Percentiles rank a stretch among this genome's conserved stretches.
Conservation (phyloP, 495 filamentous ascomycete genomes). For the Aspergillus nidulans region DNA sequence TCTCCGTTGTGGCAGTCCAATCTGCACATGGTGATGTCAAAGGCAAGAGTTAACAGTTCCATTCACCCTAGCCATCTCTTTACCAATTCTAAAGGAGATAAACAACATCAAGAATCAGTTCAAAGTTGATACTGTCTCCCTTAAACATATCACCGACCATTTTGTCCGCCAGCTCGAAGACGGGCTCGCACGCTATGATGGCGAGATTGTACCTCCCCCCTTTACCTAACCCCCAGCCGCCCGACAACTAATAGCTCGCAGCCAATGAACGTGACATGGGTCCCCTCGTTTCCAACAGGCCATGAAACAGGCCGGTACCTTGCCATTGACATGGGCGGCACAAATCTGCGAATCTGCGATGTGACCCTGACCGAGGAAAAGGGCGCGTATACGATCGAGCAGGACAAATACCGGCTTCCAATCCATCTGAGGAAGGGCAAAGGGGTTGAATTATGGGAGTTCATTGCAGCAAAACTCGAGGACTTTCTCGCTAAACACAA, state of each 20-base stretch:
- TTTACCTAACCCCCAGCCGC: not conserved
- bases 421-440: not conserved
- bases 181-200: constrained; percentile 77
- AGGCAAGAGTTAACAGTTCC: too few species aligned
- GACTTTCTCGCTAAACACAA: not conserved
- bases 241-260: constrained; percentile 29
- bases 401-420: not conserved
- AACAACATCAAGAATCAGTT: not conserved
- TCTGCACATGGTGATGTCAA: too few species aligned
- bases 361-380: constrained; percentile 74
- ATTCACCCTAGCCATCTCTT: not conserved
- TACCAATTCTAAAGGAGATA: not conserved
- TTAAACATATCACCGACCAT: constrained; percentile 60
- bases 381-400: constrained; percentile 67
- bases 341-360: constrained; percentile 89
- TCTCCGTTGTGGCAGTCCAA: too few species aligned
- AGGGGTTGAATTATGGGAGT: not conserved
- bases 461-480: not conserved
- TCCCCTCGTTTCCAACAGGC: constrained; percentile 79
- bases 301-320: constrained; percentile 80
- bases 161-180: constrained; percentile 78
- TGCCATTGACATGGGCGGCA: constrained; percentile 93
- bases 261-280: constrained; percentile 98
- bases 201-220: constrained; percentile 68
- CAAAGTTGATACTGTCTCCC: not conserved